phyloP scores from a whole-genome alignment of 352 stramenopile genomes.

The Pythium grandisporangium region DNA sequence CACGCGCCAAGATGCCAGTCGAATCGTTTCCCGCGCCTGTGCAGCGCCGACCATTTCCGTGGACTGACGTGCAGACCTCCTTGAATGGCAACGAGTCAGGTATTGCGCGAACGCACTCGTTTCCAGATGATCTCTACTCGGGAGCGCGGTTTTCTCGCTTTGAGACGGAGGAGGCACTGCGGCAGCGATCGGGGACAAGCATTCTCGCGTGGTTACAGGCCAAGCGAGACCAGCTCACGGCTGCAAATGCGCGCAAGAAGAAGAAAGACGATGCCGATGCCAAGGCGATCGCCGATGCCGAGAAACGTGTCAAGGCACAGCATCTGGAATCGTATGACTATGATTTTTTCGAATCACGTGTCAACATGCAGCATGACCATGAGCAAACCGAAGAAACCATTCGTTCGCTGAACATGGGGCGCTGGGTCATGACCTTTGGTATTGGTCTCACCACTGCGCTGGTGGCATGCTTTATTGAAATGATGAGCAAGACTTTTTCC shows the following conservation, averaged over 20 bases:
- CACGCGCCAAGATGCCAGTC: too few relatives aligned
- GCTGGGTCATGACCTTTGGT: slow-evolving; percentile 95
- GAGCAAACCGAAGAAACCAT: slow-evolving; percentile 70
- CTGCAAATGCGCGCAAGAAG: slow-evolving; percentile 3
- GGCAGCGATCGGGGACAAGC: slow-evolving; percentile 49
- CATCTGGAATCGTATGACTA: slow-evolving; percentile 84
- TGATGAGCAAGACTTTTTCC: slow-evolving; percentile 79
- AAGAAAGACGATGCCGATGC: slow-evolving; percentile 22
- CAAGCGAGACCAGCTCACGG: slow-evolving; percentile 20
- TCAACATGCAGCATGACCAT: slow-evolving; percentile 84
- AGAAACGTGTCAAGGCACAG: slow-evolving; percentile 77
- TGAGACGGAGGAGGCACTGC: slow-evolving; percentile 66
- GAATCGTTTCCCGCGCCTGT: too few relatives aligned
- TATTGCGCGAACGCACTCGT: slow-evolving; percentile 69
- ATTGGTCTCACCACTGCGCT: slow-evolving; percentile 91
- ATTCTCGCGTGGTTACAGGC: slow-evolving; percentile 60
- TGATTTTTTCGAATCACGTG: slow-evolving; percentile 80
- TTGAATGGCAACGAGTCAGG: slow-evolving; percentile 7
- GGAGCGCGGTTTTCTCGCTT: slow-evolving; percentile 63
- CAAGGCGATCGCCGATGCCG: slow-evolving; percentile 45
- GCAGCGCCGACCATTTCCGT: too few relatives aligned
- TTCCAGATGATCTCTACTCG: slow-evolving; percentile 69
- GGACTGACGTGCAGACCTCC: too few relatives aligned
- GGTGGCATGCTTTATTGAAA: slow-evolving; percentile 92
- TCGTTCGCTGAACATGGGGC: slow-evolving; percentile 69